These are phyloP conservation scores for Apiospora koreana DNA, from an alignment of 2,329 filamentous ascomycete genomes.

Conservation along the genomic window DNA sequence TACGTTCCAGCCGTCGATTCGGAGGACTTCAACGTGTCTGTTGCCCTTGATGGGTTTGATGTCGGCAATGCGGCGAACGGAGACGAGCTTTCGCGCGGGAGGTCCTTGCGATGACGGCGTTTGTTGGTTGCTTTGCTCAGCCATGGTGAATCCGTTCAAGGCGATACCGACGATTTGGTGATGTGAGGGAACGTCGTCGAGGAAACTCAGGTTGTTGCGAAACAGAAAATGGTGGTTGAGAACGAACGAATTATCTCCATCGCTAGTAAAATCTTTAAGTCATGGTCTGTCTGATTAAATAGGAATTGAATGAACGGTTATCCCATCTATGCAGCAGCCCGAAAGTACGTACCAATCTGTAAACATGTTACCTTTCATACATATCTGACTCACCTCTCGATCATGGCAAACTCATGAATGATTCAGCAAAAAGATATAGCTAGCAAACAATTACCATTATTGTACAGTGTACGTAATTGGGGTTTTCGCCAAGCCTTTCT, in stretches of 20 bases:
- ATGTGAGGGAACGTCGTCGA: neutral
- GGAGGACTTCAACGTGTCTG: constrained; percentile 16
- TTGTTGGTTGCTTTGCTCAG: neutral
- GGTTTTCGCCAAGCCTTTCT: too few relatives aligned
- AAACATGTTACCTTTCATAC: too few relatives aligned
- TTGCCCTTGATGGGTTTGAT: neutral
- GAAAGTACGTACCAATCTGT: neutral
- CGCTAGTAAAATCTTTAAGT: neutral
- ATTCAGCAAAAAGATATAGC: too few relatives aligned
- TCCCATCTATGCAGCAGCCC: neutral
- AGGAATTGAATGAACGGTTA: neutral
- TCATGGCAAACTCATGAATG: neutral
- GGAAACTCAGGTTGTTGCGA: too few relatives aligned
- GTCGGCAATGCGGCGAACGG: neutral
- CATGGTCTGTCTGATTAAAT: neutral
- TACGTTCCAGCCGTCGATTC: constrained; percentile 31
- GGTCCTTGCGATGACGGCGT: neutral
- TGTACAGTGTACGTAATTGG: too few relatives aligned
- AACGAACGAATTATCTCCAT: neutral
- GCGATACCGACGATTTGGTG: neutral
- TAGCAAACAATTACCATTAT: too few relatives aligned
- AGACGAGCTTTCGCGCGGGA: neutral
- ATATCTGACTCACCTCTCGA: neutral
- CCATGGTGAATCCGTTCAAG: neutral
- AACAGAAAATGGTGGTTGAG: neutral